Conservation (phyloP, 352 stramenopile genomes). For the Lagenidium sp. region DNA sequence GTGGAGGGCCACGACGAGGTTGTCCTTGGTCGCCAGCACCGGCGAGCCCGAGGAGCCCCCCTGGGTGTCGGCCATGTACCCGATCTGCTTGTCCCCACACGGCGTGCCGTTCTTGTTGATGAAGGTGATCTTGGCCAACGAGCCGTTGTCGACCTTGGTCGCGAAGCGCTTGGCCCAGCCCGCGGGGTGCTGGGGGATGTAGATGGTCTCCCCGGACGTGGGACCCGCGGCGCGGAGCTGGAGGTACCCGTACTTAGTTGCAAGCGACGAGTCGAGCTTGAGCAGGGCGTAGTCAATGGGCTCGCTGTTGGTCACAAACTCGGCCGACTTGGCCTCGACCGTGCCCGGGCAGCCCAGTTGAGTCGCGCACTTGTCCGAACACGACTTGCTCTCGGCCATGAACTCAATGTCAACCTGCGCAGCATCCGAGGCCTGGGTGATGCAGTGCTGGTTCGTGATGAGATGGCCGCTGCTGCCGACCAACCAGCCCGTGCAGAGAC, state of each 20-base stretch:
- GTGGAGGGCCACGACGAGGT: slow-evolving; percentile 17
- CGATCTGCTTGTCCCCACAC: slow-evolving; percentile 16
- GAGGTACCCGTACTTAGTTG: slow-evolving; percentile 41
- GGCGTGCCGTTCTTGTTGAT: background rate
- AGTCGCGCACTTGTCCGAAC: slow-evolving; percentile 28
- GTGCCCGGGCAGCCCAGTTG: slow-evolving; percentile 33
- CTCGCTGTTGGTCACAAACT: slow-evolving; percentile 25
- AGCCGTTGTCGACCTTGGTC: slow-evolving; percentile 21
- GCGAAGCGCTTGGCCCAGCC: slow-evolving; percentile 45
- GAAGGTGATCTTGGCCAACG: slow-evolving; percentile 4
- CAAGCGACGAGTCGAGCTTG: slow-evolving; percentile 28
- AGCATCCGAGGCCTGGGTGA: slow-evolving; percentile 17
- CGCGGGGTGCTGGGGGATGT: slow-evolving; percentile 43
- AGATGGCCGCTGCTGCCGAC: slow-evolving; percentile 46
- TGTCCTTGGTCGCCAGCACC: slow-evolving; percentile 9
- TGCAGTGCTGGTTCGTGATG: slow-evolving; percentile 72
- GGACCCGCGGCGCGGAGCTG: slow-evolving; percentile 29
- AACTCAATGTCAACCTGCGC: slow-evolving; percentile 50
- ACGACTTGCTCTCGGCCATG: slow-evolving; percentile 34
- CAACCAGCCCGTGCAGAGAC: slow-evolving; percentile 57
- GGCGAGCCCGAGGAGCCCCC: slow-evolving; percentile 20
- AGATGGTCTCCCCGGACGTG: slow-evolving; percentile 35
- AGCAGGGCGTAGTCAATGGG: slow-evolving; percentile 48
- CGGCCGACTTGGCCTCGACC: slow-evolving; percentile 31
- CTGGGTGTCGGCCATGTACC: slow-evolving; percentile 16